These are phyloP conservation scores for Epichloe scottii DNA, from an alignment of 2,329 filamentous ascomycete species.

Conservation along the genomic window DNA sequence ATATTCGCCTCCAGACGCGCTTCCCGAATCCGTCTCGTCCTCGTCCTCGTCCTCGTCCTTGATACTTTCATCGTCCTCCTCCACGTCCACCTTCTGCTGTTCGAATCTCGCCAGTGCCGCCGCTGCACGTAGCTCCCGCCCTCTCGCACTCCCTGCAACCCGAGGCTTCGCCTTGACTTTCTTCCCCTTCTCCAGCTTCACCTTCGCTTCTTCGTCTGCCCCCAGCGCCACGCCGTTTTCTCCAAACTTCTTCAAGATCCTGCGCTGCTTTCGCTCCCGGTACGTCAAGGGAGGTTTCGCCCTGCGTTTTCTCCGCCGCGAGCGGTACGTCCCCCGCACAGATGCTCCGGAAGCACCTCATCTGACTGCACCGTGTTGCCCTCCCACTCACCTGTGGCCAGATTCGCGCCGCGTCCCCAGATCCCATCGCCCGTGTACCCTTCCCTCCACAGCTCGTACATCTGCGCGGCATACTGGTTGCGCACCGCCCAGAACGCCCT, in stretches of 20 bases:
- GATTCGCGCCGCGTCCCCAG: slow-evolving; percentile 60
- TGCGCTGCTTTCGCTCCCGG: slow-evolving; percentile 58
- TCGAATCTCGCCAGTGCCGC: slow-evolving; percentile 66
- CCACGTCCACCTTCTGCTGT: slow-evolving; percentile 31
- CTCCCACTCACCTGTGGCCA: slow-evolving; percentile 50
- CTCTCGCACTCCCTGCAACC: slow-evolving; percentile 62
- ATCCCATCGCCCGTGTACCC: slow-evolving; percentile 71
- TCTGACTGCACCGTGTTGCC: slow-evolving; percentile 36
- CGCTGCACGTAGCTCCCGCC: slow-evolving; percentile 62
- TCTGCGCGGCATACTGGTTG: slow-evolving; percentile 57
- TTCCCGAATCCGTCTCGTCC: slow-evolving; percentile 26
- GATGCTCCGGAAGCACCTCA: slow-evolving; percentile 52
- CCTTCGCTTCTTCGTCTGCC: slow-evolving; percentile 52
- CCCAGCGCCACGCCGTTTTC: slow-evolving; percentile 56
- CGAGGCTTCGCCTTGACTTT: slow-evolving; percentile 52
- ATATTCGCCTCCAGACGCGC: slow-evolving; percentile 37
- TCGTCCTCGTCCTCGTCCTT: slow-evolving; percentile 24
- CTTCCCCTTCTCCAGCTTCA: slow-evolving; percentile 55
- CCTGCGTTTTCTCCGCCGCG: slow-evolving; percentile 43
- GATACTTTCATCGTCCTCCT: not conserved
- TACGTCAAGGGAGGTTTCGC: slow-evolving; percentile 44
- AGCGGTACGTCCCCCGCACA: slow-evolving; percentile 70
- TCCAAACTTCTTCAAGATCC: slow-evolving; percentile 67
- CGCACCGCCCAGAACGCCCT: slow-evolving; percentile 69
- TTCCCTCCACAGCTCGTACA: slow-evolving; percentile 57